A percentile compares a stretch with the other conserved stretches of the same genome.
These are phyloP conservation scores for Haplosporangium gracile DNA, from an alignment of 192 early-diverging fungal genomes.

Conservation along the genomic window DNA sequence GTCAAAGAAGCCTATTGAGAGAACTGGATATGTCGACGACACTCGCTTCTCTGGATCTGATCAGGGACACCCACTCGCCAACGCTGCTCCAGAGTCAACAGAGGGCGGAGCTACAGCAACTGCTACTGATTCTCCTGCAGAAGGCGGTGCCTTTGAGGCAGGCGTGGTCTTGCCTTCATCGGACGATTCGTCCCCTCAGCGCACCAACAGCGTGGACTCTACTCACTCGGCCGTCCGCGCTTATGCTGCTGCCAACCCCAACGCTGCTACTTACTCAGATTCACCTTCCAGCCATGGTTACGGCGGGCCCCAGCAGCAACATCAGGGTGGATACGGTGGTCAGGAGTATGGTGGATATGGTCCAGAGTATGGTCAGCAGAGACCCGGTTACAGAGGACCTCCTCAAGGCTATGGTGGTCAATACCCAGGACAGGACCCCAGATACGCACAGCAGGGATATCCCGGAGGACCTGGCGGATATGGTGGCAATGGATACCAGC, in stretches of 20 bases:
- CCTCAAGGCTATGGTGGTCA: slow-evolving; percentile 32
- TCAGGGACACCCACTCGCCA: slow-evolving; percentile 20
- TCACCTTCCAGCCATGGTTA: slow-evolving; percentile 11
- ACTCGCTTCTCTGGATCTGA: slow-evolving; percentile 50
- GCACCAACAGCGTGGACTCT: slow-evolving; percentile 25
- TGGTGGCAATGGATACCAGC: slow-evolving; percentile 20
- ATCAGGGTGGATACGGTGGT: slow-evolving; percentile 23
- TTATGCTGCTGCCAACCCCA: slow-evolving; percentile 36
- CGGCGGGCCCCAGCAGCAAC: slow-evolving; percentile 2
- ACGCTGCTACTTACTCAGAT: slow-evolving; percentile 26
- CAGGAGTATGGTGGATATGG: slow-evolving; percentile 13
- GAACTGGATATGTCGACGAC: slow-evolving; percentile 48
- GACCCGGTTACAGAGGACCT: slow-evolving; percentile 27
- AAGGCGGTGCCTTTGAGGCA: neutral
- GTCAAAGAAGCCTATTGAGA: slow-evolving; percentile 30
- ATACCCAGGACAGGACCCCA: slow-evolving; percentile 29
- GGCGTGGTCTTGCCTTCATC: slow-evolving; percentile 8
- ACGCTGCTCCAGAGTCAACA: neutral
- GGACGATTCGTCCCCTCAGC: neutral
- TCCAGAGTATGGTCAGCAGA: slow-evolving; percentile 11
- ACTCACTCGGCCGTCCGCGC: slow-evolving; percentile 23
- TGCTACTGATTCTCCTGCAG: neutral
- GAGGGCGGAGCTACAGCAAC: neutral
- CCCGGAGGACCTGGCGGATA: slow-evolving; percentile 17
- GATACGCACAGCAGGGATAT: slow-evolving; percentile 37